phyloP scores from a whole-genome alignment of 495 filamentous ascomycete species.

The Aspergillus biplanus region DNA sequence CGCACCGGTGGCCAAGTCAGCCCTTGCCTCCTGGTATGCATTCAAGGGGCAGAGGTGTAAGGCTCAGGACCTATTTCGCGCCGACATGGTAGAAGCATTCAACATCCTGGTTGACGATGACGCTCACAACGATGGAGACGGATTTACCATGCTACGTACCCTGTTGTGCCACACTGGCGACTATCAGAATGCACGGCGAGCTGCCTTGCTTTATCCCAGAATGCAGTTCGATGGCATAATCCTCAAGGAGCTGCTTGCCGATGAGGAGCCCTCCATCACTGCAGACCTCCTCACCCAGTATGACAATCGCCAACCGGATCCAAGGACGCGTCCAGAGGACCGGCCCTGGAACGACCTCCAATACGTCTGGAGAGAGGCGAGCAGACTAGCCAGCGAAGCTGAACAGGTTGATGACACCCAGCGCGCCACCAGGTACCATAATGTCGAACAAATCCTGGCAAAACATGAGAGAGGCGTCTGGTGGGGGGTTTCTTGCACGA shows the following conservation, averaged over 20 bases:
- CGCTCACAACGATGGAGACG: constrained; percentile 12
- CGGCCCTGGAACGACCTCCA: no score
- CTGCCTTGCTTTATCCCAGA: constrained; percentile 5
- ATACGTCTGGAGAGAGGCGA: no score
- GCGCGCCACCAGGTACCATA: background rate
- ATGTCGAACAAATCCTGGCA: background rate
- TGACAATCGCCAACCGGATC: background rate
- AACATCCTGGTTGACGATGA: constrained; percentile 21
- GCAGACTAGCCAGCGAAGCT: background rate
- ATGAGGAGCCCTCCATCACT: background rate
- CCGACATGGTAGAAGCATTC: constrained; percentile 16
- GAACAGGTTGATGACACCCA: background rate
- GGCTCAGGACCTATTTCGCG: constrained; percentile 12
- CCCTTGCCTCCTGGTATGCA: constrained; percentile 14
- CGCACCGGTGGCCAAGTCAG: background rate
- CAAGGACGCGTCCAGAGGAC: no score
- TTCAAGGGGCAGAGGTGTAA: background rate
- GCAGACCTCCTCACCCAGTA: background rate
- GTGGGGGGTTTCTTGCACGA: constrained; percentile 8
- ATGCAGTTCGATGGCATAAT: constrained; percentile 5
- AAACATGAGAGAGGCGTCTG: no score
- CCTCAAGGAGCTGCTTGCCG: background rate
- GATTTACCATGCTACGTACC: background rate
- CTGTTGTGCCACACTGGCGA: constrained; percentile 12
- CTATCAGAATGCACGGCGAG: constrained; percentile 10